A percentile compares a stretch with the other conserved stretches of the same genome.
Evolutionary conservation across 805 yeast species (phyloP).

Genomic region (Maudiozyma bulderi): DNA sequence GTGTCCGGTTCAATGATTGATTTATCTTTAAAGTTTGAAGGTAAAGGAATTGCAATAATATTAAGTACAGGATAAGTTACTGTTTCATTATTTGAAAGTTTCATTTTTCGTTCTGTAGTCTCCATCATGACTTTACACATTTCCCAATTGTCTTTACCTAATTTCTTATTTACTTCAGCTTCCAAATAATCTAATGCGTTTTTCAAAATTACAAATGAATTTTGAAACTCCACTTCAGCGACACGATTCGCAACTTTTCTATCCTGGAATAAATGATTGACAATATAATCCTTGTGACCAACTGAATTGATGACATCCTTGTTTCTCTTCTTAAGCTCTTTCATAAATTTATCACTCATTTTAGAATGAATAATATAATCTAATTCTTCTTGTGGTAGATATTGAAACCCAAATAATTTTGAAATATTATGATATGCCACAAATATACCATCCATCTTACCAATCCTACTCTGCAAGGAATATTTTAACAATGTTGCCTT

Average conservation of each 20-base stretch:
- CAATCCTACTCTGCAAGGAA: constrained; percentile 84
- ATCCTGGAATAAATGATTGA: constrained; percentile 14
- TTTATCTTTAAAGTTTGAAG: constrained; percentile 18
- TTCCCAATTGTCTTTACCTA: constrained; percentile 11
- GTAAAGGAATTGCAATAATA: constrained; percentile 29
- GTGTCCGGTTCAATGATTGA: background rate
- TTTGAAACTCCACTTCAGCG: constrained; percentile 61
- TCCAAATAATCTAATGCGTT: constrained; percentile 33
- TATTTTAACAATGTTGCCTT: constrained; percentile 75
- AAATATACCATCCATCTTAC: constrained; percentile 94
- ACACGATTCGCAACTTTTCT: constrained; percentile 28
- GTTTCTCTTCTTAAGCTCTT: constrained; percentile 10
- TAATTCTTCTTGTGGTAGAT: constrained; percentile 63
- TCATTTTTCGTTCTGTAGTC: constrained; percentile 6
- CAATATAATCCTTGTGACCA: constrained; percentile 18
- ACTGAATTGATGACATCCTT: constrained; percentile 9
- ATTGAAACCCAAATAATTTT: constrained; percentile 81
- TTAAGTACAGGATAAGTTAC: constrained; percentile 24
- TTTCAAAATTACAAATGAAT: constrained; percentile 47
- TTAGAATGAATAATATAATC: constrained; percentile 53
- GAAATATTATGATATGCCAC: constrained; percentile 82
- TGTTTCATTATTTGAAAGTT: constrained; percentile 1
- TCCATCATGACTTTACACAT: constrained; percentile 18
- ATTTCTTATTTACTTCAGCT: constrained; percentile 14
- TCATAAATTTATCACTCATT: constrained; percentile 20